These are phyloP conservation scores for Dictyophora rubrovolvata DNA, from an alignment of 768 basidiomycete genomes.

Conservation along the genomic window DNA sequence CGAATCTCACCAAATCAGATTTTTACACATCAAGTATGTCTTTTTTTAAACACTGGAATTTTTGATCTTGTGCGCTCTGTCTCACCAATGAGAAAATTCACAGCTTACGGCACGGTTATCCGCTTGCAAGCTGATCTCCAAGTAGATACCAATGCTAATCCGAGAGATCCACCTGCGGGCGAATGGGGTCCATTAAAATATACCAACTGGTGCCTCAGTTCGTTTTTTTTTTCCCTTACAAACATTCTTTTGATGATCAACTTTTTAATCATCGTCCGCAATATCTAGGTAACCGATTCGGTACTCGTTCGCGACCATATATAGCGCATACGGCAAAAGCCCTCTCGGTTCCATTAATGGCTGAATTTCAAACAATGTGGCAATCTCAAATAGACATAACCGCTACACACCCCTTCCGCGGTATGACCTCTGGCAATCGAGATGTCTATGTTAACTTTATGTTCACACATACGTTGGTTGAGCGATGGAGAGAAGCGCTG, in stretches of 20 bases:
- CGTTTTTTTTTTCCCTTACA: neutral
- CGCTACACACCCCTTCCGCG: constrained; percentile 9
- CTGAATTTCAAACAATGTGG: constrained; percentile 14
- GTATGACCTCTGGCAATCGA: constrained; percentile 4
- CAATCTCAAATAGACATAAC: constrained; percentile 10
- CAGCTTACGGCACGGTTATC: constrained; percentile 28
- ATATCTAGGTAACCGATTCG: constrained; percentile 15
- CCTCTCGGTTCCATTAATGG: constrained; percentile 12
- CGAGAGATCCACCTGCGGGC: constrained; percentile 17
- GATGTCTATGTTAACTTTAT: constrained; percentile 10
- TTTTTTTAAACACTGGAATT: neutral
- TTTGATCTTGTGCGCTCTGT: neutral
- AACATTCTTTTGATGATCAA: neutral
- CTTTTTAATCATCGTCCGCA: no score
- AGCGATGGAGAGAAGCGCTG: constrained; percentile 12
- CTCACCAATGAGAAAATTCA: neutral
- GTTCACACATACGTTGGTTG: constrained; percentile 11
- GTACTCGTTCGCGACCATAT: constrained; percentile 16
- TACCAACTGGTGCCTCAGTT: constrained; percentile 26
- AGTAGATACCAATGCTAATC: constrained; percentile 16
- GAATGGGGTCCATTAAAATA: constrained; percentile 32
- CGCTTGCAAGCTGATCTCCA: constrained; percentile 25
- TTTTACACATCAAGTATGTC: constrained; percentile 22
- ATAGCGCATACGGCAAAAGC: constrained; percentile 17
- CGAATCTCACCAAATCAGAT: constrained; percentile 20